Base-by-base conservation (phyloP, 768 basidiomycete genomes). In the Cubamyces sp. region DNA sequence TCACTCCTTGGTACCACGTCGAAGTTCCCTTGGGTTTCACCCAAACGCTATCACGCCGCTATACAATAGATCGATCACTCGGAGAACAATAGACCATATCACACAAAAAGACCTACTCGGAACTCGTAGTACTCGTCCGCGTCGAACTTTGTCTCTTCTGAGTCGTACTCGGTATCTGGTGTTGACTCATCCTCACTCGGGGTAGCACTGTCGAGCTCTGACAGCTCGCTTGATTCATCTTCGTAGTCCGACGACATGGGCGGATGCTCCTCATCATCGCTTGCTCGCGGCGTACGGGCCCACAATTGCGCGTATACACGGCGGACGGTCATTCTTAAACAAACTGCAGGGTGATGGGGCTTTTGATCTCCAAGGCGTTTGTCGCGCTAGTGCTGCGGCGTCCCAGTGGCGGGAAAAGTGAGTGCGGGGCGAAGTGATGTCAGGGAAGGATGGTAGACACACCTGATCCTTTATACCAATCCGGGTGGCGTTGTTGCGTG, bases 111-210 rank as follows among this genome's bases (percentile, higher is more conserved):
- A 64, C 58, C 43, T 56, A 64, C 63, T 23, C 52, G 40, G 43
- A 46, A 60, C 3, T 60, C 30, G 18, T 59, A 25, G 23, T 34
- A 43, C 23, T 54, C 54, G 11, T 61, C 56, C 18, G 40, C 42
- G 5, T 64, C 62, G 40, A 23, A 53, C 37, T 54, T 46, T n/a
- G 51, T 37, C 26, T 64, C 56, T 19, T 48, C 53, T 7, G 37
- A 39, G n/a, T 46, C 54, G 30, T 60, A 56, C 30, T 61, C 56
- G 46, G 28, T 61, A 52, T 65, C 60, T n/a, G 64, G 64, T 15
- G 50, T 60, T 15, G 26, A 61, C 4, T 61, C 64, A 42, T 49
- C 57, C 14, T 61, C 64, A 49, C 54, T 56, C 26, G 60, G 21
- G 1, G 45, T 61, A 39, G 30, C 41, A 42, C 57, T 51, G 53